Evolutionary conservation across 1,284 basidiomycete species (phyloP).

Genomic region (Irpex lacteus): DNA sequence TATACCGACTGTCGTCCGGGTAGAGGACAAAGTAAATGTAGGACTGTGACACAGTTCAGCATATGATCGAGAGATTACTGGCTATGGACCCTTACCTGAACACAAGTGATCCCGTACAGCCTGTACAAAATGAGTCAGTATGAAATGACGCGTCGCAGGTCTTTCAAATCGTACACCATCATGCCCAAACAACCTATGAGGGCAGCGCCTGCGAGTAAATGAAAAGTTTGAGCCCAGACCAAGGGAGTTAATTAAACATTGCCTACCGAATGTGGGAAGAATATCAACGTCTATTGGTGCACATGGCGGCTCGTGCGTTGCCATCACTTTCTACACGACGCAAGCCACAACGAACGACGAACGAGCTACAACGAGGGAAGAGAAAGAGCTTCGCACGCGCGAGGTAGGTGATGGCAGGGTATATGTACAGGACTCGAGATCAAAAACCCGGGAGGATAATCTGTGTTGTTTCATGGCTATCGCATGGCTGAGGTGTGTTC

Average conservation of each 20-base stretch:
- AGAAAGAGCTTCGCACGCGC: neutral
- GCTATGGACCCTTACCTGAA: constrained; percentile 3
- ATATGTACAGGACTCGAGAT: neutral
- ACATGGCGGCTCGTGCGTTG: neutral
- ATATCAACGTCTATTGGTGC: constrained; percentile 1
- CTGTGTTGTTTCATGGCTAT: neutral
- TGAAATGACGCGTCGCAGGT: neutral
- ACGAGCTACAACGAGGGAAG: neutral
- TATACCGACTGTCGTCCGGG: constrained; percentile 2
- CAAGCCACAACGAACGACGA: neutral
- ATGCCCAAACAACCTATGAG: constrained; percentile 13
- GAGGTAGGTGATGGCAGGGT: neutral
- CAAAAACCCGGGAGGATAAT: neutral
- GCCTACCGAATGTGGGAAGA: constrained; percentile 10
- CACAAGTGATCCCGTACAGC: constrained; percentile 12
- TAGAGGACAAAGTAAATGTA: constrained; percentile 14
- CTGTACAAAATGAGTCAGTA: neutral
- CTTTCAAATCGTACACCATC: constrained; percentile 10
- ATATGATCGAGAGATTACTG: neutral
- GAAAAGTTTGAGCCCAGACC: neutral
- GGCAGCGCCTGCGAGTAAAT: constrained; percentile 4
- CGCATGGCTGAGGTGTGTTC: too few species aligned
- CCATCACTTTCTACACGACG: neutral
- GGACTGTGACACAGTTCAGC: neutral
- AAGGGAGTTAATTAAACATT: neutral